Base-by-base conservation (phyloP, 2,329 filamentous ascomycete species). In the Diaporthe destruens region DNA sequence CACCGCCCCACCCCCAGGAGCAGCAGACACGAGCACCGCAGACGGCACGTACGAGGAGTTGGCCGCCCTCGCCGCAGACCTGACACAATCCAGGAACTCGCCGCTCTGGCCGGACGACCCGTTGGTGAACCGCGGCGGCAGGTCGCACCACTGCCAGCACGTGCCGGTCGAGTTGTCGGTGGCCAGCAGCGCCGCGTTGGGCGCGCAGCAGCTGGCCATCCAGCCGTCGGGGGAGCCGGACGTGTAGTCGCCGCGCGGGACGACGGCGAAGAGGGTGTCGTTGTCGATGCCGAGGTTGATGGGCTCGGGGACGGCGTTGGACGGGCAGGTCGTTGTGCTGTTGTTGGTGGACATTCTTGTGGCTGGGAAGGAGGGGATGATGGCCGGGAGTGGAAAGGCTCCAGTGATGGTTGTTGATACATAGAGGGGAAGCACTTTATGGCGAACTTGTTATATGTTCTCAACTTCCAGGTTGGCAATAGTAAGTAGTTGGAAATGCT, bases 131-230 rank as follows among this genome's bases (percentile, higher is more conserved):
- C 8, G 25, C n/a, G 23, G n/a, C 23, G 56, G 56, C 56, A 59
- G 36, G 23, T 59, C 56, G 56, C 36, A 59, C 56, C 56, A 59
- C 36, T 59, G 36, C 36, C 56, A 59, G 36, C 56, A 59, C 6
- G n/a, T 25, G n/a, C 56, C 56, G 12, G 36, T 59, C n/a, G 2
- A 9, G 23, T 23, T 16, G 56, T 59, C 36, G 36, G n/a, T 59
- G n/a, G 56, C 56, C 56, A 59, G 23, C 36, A 12, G 23, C 34
- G 18, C 56, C 2, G n/a, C 6, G 36, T 16, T 42, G 36, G 56
- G 56, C 36, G 18, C 23, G 36, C 56, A 42, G 56, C 56, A 59
- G 56, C 11, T 44, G 36, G 44, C 23, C 56, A 59, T 59, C 56
- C 56, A 59, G 36, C 2, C 36, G 56, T 59, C 56, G 1, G 56